A percentile compares a stretch with the other conserved stretches of the same genome.
These are phyloP conservation scores for Tetrahymena malaccensis DNA, from an alignment of 73 alveolate genomes.

Conservation along the genomic window DNA sequence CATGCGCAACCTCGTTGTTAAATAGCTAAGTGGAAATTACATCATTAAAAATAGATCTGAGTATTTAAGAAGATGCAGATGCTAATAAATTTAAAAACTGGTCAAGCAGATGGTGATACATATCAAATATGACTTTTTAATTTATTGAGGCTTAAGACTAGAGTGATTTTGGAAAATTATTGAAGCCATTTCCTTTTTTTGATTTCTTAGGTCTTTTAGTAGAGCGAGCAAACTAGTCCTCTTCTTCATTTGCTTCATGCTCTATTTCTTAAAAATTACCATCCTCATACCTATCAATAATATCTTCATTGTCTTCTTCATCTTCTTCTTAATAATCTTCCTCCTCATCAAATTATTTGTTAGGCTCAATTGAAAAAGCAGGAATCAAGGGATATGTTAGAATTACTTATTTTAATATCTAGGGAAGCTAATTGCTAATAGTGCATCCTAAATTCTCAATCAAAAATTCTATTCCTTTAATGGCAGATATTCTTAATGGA, in stretches of 20 bases:
- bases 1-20: constrained; percentile 7
- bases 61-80: constrained; percentile 44
- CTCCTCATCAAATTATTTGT: not conserved
- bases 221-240: not conserved
- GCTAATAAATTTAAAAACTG: not conserved
- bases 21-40: constrained; percentile 25
- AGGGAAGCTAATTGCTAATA: not conserved
- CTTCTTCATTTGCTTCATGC: not conserved
- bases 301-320: not conserved
- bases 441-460: not conserved
- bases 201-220: not conserved
- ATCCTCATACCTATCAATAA: not conserved
- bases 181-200: not conserved
- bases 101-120: not conserved
- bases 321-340: not conserved
- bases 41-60: constrained; percentile 51
- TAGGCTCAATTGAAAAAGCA: not conserved
- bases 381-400: not conserved
- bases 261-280: not conserved
- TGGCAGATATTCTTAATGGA: not conserved
- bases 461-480: not conserved
- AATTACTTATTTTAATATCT: not conserved
- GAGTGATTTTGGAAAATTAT: not conserved
- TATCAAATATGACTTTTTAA: not conserved
- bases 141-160: not conserved